A percentile compares a stretch with the other conserved stretches of the same genome.
phyloP scores from a whole-genome alignment of 2,329 filamentous ascomycete species.

The Rutstroemia sp. region DNA sequence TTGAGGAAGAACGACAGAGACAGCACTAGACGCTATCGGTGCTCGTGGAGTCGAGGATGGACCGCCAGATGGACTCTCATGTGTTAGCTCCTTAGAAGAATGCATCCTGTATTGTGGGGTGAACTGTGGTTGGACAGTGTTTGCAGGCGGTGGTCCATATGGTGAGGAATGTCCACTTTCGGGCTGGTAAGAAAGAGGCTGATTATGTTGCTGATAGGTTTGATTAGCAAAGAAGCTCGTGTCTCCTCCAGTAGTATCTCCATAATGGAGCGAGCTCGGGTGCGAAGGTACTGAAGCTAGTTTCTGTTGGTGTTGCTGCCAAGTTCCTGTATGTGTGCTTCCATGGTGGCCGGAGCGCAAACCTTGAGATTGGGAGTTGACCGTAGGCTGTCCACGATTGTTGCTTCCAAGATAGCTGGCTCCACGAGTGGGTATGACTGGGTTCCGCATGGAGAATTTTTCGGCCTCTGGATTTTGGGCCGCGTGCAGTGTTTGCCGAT shows the following conservation, averaged over 20 bases:
- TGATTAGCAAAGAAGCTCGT: background rate
- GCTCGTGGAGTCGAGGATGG: background rate
- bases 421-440: background rate
- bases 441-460: background rate
- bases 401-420: background rate
- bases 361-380: background rate
- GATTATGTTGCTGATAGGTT: background rate
- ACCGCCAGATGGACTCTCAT: background rate
- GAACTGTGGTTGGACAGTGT: background rate
- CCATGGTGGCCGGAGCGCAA: background rate
- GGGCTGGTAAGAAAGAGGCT: background rate
- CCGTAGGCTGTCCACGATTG: background rate
- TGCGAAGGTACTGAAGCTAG: too few relatives aligned
- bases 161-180: background rate
- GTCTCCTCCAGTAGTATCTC: background rate
- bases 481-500: background rate
- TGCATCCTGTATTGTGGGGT: background rate
- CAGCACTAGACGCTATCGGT: background rate
- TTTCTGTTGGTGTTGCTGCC: background rate
- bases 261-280: background rate
- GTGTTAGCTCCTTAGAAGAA: background rate
- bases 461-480: background rate
- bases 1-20: background rate
- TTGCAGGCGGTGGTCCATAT: background rate
- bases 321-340: background rate